phyloP scores from a whole-genome alignment of 192 early-diverging fungal genomes.

The Phlyctochytrium arcticum region DNA sequence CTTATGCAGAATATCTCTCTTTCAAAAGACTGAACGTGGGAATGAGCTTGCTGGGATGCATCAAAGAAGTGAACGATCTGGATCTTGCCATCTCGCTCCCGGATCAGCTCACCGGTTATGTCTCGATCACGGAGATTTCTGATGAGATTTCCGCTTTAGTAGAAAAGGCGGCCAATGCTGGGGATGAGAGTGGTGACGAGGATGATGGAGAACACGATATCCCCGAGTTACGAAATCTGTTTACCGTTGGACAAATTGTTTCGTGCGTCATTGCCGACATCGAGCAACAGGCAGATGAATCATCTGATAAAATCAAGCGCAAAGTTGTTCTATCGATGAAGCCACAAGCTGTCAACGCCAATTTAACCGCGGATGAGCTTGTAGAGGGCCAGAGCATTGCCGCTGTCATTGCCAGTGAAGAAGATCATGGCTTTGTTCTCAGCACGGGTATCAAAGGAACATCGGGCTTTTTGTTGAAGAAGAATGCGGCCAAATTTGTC shows the following conservation, averaged over 20 bases:
- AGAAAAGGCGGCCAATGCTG: constrained; percentile 60
- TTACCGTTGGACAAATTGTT: constrained; percentile 82
- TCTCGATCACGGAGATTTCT: constrained; percentile 87
- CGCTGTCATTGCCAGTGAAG: constrained; percentile 71
- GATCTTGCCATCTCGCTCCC: constrained; percentile 80
- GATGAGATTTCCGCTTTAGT: constrained; percentile 63
- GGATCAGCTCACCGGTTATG: constrained; percentile 74
- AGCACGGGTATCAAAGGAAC: constrained; percentile 65
- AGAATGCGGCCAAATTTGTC: constrained; percentile 45
- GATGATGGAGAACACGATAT: constrained; percentile 46
- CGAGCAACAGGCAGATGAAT: constrained; percentile 27
- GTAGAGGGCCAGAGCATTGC: constrained; percentile 69
- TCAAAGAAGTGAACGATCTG: constrained; percentile 76
- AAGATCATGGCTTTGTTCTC: constrained; percentile 92
- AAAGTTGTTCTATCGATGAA: constrained; percentile 73
- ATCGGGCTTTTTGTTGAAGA: constrained; percentile 70
- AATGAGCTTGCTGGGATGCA: constrained; percentile 69
- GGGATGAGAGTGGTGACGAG: constrained; percentile 47
- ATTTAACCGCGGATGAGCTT: constrained; percentile 62
- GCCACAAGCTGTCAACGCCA: constrained; percentile 73
- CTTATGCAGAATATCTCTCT: constrained; percentile 11
- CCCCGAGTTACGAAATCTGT: constrained; percentile 65
- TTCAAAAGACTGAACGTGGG: constrained; percentile 63
- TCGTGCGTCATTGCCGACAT: constrained; percentile 65
- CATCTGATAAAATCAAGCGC: constrained; percentile 35